phyloP scores from a whole-genome alignment of 805 yeast genomes.

The Starmera caribaea region DNA sequence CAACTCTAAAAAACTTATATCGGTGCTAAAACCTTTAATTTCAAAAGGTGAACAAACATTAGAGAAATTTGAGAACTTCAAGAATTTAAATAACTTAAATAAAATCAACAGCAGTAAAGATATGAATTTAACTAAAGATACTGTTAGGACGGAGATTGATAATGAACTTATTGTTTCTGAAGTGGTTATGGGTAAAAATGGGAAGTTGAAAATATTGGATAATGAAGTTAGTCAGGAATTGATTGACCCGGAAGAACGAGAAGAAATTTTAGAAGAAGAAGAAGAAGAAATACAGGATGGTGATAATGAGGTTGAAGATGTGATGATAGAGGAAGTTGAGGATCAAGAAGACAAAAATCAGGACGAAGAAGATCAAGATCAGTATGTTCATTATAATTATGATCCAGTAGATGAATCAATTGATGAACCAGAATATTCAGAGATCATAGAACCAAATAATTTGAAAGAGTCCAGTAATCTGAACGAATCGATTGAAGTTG shows the following conservation, averaged over 20 bases:
- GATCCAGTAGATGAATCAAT: no score
- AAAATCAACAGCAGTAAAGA: slow-evolving; percentile 1
- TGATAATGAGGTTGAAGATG: slow-evolving; percentile 1
- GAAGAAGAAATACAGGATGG: slow-evolving; percentile 3
- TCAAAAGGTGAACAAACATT: neutral
- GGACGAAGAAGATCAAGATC: slow-evolving; percentile 1
- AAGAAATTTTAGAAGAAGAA: slow-evolving; percentile 1
- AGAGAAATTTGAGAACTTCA: neutral
- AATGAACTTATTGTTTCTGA: slow-evolving; percentile 12
- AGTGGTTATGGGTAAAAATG: slow-evolving; percentile 12
- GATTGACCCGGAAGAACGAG: slow-evolving; percentile 1
- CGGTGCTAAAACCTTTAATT: neutral
- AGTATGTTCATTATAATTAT: no score
- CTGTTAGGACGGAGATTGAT: slow-evolving; percentile 15
- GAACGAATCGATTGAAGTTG: no score
- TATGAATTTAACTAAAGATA: neutral
- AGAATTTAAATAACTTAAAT: neutral
- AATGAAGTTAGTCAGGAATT: slow-evolving; percentile 6
- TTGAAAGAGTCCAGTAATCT: no score
- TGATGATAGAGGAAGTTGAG: slow-evolving; percentile 7
- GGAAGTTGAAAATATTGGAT: slow-evolving; percentile 5
- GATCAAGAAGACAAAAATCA: slow-evolving; percentile 10
- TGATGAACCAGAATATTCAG: no score
- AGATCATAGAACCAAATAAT: no score
- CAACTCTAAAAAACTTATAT: neutral